Conservation (phyloP, 2,329 filamentous ascomycete genomes). For the Lachnellula subtilissima region DNA sequence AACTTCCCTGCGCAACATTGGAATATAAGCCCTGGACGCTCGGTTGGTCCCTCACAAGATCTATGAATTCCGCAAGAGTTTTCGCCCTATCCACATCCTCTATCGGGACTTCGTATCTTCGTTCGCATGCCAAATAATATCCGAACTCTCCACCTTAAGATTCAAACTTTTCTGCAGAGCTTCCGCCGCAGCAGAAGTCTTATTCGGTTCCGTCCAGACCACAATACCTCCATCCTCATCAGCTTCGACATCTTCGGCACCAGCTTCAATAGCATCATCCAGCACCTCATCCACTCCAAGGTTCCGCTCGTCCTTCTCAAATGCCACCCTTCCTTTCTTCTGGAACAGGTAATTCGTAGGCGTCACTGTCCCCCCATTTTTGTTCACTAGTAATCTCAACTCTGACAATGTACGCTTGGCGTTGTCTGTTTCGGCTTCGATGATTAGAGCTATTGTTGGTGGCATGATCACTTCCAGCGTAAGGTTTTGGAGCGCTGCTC, state of each 20-base stretch:
- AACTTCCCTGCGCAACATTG: constrained; percentile 54
- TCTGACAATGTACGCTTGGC: constrained; percentile 70
- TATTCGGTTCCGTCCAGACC: constrained; percentile 63
- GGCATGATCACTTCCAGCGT: constrained; percentile 79
- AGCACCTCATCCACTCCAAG: constrained; percentile 62
- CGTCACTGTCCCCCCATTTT: constrained; percentile 62
- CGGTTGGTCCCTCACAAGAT: constrained; percentile 58
- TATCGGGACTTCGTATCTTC: constrained; percentile 67
- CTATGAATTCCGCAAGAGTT: constrained; percentile 55
- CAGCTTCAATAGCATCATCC: constrained; percentile 79
- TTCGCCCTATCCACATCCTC: constrained; percentile 52
- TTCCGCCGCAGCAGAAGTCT: constrained; percentile 60
- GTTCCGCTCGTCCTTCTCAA: constrained; percentile 53
- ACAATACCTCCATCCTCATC: constrained; percentile 67
- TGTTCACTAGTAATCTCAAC: constrained; percentile 66
- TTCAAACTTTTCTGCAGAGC: constrained; percentile 57
- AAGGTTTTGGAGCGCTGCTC: constrained; percentile 69
- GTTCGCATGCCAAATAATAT: constrained; percentile 82
- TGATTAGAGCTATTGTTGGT: constrained; percentile 68
- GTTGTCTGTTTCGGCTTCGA: constrained; percentile 83
- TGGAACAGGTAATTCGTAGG: constrained; percentile 82
- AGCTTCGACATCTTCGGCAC: constrained; percentile 66
- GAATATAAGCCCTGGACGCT: constrained; percentile 77
- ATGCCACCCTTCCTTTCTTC: constrained; percentile 68
- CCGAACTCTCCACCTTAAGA: constrained; percentile 65